Conservation (phyloP, 2,329 filamentous ascomycete genomes). For the Leptoxyphium fumago region DNA sequence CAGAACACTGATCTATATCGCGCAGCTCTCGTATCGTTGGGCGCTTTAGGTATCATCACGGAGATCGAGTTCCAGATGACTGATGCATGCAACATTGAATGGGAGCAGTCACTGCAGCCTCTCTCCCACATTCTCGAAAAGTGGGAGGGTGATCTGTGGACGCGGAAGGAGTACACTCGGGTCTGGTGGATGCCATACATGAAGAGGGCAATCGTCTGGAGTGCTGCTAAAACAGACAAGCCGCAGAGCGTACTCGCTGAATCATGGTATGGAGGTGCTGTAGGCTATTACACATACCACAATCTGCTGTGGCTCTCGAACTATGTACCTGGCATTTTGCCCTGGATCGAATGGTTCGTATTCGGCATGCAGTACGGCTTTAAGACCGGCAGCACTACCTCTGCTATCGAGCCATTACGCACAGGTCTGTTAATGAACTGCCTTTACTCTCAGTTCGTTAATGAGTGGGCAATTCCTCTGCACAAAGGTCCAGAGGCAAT, state of each 20-base stretch:
- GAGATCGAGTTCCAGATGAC: conserved; percentile 77
- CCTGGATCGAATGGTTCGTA: conserved; percentile 88
- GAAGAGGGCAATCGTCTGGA: conserved; percentile 76
- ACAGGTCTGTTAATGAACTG: conserved; percentile 89
- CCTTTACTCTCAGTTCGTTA: conserved; percentile 94
- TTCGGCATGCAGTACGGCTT: conserved; percentile 98
- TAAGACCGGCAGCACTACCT: conserved; percentile 48
- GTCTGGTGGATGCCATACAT: conserved; percentile 98
- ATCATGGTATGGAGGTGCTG: conserved; percentile 65
- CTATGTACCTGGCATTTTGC: conserved; percentile 63
- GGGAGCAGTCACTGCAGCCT: conserved; percentile 65
- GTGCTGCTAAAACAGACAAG: conserved; percentile 61
- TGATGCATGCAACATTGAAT: conserved; percentile 68
- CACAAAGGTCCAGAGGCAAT: conserved; percentile 77
- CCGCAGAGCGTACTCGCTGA: conserved; percentile 42
- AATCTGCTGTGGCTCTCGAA: conserved; percentile 72
- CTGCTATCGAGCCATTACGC: conserved; percentile 67
- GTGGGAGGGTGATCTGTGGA: conserved; percentile 70
- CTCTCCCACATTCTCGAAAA: conserved; percentile 52
- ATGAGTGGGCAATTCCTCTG: conserved; percentile 92
- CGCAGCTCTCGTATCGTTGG: conserved; percentile 73
- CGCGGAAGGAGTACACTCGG: conserved; percentile 69
- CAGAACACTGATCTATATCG: conserved; percentile 69
- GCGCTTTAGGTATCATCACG: conserved; percentile 78
- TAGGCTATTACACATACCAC: conserved; percentile 87